A percentile compares a stretch with the other conserved stretches of the same genome.
These are phyloP conservation scores for Rhodotorula babjevae DNA, from an alignment of 768 basidiomycete species.

Conservation along the genomic window DNA sequence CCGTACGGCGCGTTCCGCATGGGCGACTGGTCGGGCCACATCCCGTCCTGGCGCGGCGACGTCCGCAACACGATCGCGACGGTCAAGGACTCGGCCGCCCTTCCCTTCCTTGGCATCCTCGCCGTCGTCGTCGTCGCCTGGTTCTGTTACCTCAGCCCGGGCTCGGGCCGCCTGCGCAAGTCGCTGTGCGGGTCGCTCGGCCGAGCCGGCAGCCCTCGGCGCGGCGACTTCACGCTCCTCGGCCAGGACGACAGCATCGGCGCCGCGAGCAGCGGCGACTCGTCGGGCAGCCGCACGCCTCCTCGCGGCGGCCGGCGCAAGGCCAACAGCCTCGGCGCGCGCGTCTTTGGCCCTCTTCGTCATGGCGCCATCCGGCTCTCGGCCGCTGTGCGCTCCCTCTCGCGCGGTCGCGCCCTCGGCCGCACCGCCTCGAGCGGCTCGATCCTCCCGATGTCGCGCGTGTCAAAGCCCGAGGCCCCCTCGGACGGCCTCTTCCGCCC, in stretches of 20 bases:
- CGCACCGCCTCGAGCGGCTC: background rate
- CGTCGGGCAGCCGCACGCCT: background rate
- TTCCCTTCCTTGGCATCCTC: slow-evolving; percentile 20
- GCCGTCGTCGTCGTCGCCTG: slow-evolving; percentile 15
- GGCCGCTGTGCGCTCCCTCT: slow-evolving; percentile 16
- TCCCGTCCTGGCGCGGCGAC: slow-evolving; percentile 25
- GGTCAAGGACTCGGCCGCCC: slow-evolving; percentile 18
- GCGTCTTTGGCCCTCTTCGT: slow-evolving; percentile 9
- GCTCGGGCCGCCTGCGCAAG: slow-evolving; percentile 14
- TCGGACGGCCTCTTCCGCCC: slow-evolving; percentile 16
- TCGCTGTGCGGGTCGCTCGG: slow-evolving; percentile 14
- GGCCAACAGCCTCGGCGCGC: background rate
- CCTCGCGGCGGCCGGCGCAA: background rate
- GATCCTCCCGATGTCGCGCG: slow-evolving; percentile 21
- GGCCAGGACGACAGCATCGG: slow-evolving; percentile 2
- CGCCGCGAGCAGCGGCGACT: slow-evolving; percentile 1
- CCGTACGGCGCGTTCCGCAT: background rate
- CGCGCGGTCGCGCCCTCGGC: background rate
- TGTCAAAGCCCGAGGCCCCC: background rate
- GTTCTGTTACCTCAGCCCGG: slow-evolving; percentile 19
- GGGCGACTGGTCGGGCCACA: slow-evolving; percentile 28
- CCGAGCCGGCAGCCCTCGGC: background rate
- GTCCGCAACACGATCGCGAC: slow-evolving; percentile 24
- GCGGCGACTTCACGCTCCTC: slow-evolving; percentile 21
- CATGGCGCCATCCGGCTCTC: slow-evolving; percentile 15